These are phyloP conservation scores for Chrysanthemum makinoi DNA, from an alignment of 129 eudicot species.

Conservation along the genomic window DNA sequence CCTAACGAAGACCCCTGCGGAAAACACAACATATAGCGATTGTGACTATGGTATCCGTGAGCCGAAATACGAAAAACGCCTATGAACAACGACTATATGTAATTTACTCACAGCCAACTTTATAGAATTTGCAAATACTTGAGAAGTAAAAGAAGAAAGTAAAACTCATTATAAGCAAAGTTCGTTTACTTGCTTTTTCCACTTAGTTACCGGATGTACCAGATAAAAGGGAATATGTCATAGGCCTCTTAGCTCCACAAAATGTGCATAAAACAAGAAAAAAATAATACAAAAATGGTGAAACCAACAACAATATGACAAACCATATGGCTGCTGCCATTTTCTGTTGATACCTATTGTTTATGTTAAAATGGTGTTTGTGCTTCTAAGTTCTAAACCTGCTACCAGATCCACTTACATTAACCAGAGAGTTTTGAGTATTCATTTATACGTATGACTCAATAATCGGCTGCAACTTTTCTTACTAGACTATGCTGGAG, in stretches of 20 bases:
- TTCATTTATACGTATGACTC: conserved; percentile 12
- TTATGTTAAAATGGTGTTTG: background rate
- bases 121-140: background rate
- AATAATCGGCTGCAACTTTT: conserved; percentile 13
- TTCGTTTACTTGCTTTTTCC: background rate
- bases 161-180: background rate
- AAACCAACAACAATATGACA: conserved; percentile 11
- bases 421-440: conserved; percentile 21
- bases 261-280: background rate
- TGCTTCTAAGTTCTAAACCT: background rate
- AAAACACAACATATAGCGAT: background rate
- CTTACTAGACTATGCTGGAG: conserved; percentile 15
- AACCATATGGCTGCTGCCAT: background rate
- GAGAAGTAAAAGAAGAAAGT: background rate
- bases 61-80: background rate
- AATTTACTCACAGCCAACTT: background rate
- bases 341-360: background rate
- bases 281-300: background rate
- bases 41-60: background rate
- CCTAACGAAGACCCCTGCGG: background rate
- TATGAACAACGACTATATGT: background rate
- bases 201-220: background rate
- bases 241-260: background rate
- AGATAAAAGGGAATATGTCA: background rate
- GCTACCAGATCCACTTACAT: conserved; percentile 5